Conservation (phyloP, 164 flowering plant genomes). For the Dillenia turbinata region DNA sequence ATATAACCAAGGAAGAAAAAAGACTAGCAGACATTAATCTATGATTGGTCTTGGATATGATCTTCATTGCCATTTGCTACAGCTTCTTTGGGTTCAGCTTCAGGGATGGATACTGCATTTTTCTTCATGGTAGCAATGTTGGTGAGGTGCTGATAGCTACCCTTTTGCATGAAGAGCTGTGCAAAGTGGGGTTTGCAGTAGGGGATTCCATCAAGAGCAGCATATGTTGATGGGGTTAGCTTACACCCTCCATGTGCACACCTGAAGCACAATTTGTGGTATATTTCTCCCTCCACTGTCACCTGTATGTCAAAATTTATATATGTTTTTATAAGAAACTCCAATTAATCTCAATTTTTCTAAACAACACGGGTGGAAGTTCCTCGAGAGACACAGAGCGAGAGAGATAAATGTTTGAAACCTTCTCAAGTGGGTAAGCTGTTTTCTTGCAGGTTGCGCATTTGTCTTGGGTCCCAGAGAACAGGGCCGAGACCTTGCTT, state of each 20-base stretch:
- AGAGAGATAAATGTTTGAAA: neutral
- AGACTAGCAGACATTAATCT: too few species aligned
- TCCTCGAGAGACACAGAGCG: too few species aligned
- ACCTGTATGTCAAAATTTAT: constrained; percentile 10
- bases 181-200: constrained; percentile 35
- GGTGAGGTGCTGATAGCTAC: constrained; percentile 26
- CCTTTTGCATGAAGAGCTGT: constrained; percentile 34
- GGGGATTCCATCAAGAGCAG: constrained; percentile 33
- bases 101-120: neutral
- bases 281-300: constrained; percentile 31
- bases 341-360: neutral
- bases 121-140: constrained; percentile 24
- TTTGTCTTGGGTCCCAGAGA: constrained; percentile 67
- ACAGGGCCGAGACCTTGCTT: constrained; percentile 46
- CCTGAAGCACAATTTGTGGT: constrained; percentile 31
- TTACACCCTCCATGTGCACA: constrained; percentile 33
- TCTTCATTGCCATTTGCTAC: too few species aligned
- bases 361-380: neutral
- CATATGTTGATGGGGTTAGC: constrained; percentile 25
- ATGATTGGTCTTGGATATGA: too few species aligned
- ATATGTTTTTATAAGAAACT: neutral
- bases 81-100: neutral
- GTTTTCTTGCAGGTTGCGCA: constrained; percentile 56
- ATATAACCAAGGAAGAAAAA: too few species aligned
- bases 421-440: constrained; percentile 66